Conservation (phyloP, 345 rosid species). For the Gossypium bickii region DNA sequence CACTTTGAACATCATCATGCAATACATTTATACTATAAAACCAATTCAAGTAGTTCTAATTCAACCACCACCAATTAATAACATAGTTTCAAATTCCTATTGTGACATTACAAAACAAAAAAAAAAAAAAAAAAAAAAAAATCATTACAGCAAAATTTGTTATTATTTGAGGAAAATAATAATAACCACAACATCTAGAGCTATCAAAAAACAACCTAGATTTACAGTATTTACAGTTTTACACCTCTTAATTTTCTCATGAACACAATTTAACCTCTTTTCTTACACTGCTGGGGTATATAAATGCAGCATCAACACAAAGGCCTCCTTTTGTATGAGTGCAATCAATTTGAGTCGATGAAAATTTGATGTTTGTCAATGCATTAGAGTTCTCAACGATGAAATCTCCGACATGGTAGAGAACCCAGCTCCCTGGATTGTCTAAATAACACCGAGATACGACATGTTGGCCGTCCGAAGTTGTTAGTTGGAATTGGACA, state of each 20-base stretch:
- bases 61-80: background rate
- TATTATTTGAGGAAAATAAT: too few relatives aligned
- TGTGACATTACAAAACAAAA: too few relatives aligned
- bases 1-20: background rate
- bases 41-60: background rate
- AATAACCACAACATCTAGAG: background rate
- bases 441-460: conserved; percentile 45
- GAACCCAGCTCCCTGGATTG: conserved; percentile 62
- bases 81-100: background rate
- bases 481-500: conserved; percentile 63
- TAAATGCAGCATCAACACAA: conserved; percentile 61
- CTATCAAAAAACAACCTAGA: background rate
- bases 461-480: conserved; percentile 64
- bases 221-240: conserved; percentile 11
- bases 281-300: conserved; percentile 45
- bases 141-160: too few relatives aligned
- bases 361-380: conserved; percentile 48
- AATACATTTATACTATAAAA: background rate
- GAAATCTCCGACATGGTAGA: conserved; percentile 77
- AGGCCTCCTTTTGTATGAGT: conserved; percentile 95
- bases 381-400: conserved; percentile 32
- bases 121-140: too few relatives aligned
- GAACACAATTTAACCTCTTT: conserved; percentile 38
- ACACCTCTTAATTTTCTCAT: conserved; percentile 2
- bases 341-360: conserved; percentile 81